Base-by-base conservation (phyloP, 2,329 filamentous ascomycete species). In the Exophiala sideris region DNA sequence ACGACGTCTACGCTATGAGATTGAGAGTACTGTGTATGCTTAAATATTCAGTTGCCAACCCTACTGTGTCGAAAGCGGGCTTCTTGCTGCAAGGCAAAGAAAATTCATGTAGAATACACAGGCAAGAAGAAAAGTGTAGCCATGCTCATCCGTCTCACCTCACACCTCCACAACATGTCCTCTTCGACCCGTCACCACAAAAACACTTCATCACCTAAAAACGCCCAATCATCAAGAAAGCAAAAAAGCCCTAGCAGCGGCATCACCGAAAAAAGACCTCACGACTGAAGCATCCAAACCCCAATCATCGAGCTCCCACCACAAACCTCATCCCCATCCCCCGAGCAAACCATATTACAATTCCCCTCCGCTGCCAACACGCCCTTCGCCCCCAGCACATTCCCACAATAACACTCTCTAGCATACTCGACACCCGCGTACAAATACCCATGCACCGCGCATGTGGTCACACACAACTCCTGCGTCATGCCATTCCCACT, bases 401-500 rank as follows among this genome's bases (percentile, higher is more conserved):
- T 65, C 7, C 65, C 66, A 57, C 68, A 70, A 49, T 55, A 64
- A 55, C 70, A 72, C 54, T 72, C 68, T 24, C 63, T 48, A 18
- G 64, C 63, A 56, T 71, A 74, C 54, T 75, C 73, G 6, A 71
- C 66, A 38, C 72, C 73, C 24, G 69, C 70, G 55, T 67, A 70
- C 1, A 53, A 63, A 34, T 66, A 70, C 1, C 62, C 65, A 5
- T 49, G 47, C 44, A 35, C 44, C n/a, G 40, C 33, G 39, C 64
- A 66, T 36, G 45, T 44, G 18, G 48, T 20, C 8, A 61, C 50
- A 41, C 62, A 80, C 7, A 57, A 50, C 48, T 64, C 63, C 16
- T 63, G 56, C n/a, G 80, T 83, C 64, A 81, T 69, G 9, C 69
- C 62, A 58, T 73, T 71, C 52, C 84, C 78, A 16, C 76, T 67